Base-by-base conservation (phyloP, 495 filamentous ascomycete genomes). In the Opeltia flavorubescens region DNA sequence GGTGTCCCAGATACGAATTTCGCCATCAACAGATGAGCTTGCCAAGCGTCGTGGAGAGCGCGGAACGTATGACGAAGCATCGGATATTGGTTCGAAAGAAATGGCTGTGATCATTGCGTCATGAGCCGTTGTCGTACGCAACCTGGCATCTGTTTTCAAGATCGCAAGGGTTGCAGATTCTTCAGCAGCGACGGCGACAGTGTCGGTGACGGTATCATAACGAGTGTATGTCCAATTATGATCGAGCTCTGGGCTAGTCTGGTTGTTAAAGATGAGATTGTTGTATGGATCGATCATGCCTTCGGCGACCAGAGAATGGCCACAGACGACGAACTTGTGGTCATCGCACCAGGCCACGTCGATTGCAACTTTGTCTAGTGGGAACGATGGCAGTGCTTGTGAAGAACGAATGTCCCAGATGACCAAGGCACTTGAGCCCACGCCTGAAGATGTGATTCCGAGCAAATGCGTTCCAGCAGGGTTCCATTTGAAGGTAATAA, bases 1-100 rank as follows among this genome's bases (percentile, higher is more conserved):
- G 0, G 69, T 59, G 31, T 77, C 75, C 83, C 83, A 89, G 23
- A 86, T 67, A 48, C 74, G 71, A 47, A 86, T 77, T 28, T 70
- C 74, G 29, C 79, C 74, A 55, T 86, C 82, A 13, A 65, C 52
- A 3, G 70, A 71, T 21, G 65, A 67, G 15, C 68, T 68, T 4
- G 65, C 69, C 18, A 74, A 58, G 8, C 65, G 53, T 17, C 71
- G 59, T 0, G 57, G 51, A 13, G 56, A 55, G 30, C 48, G 59
- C 15, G 50, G 36, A 33, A 54, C 52, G 21, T 58, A 47, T 4
- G 57, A 44, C 18, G 57, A 52, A 29, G 48, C 45, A 8, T 53
- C 47, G 26, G 52, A 27, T 13, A 45, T 35, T 11, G 56, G 46
- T 43, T 69, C 61, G 31, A 50, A 55, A 15, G 50, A 44, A 17